Evolutionary conservation across 2,329 filamentous ascomycete genomes (phyloP).

Genomic region (Arthroderma sp.): DNA sequence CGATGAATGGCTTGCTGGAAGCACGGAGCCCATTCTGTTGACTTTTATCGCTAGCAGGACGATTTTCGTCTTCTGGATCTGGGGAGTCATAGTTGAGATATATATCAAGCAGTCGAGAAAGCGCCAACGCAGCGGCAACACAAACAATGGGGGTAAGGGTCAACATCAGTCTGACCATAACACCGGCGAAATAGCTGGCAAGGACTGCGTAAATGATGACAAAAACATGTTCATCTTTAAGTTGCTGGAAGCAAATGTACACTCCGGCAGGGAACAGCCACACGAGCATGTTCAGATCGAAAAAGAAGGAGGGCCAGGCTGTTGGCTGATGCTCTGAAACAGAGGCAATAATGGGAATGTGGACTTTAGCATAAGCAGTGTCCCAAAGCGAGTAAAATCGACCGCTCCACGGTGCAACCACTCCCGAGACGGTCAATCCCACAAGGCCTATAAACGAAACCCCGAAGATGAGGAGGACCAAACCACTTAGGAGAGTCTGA

Average conservation of each 20-base stretch:
- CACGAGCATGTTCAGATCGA: constrained; percentile 94
- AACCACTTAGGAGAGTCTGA: constrained; percentile 69
- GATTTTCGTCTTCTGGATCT: constrained; percentile 34
- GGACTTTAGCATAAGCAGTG: constrained; percentile 95
- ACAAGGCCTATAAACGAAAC: constrained; percentile 66
- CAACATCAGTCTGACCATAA: constrained; percentile 98
- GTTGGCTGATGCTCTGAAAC: constrained; percentile 98
- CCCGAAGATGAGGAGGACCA: constrained; percentile 61
- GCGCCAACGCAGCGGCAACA: constrained; percentile 76
- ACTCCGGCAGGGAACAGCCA: constrained; percentile 98
- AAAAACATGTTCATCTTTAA: constrained; percentile 94
- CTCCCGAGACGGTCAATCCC: constrained; percentile 67
- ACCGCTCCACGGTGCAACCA: constrained; percentile 93
- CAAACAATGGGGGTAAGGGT: constrained; percentile 94
- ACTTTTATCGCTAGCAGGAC: constrained; percentile 25
- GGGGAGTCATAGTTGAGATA: constrained; percentile 61
- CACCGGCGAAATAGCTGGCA: constrained; percentile 93
- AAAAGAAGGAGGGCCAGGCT: constrained; percentile 98
- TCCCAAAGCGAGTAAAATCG: constrained; percentile 99
- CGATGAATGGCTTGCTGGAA: constrained; percentile 59
- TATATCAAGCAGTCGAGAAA: constrained; percentile 77
- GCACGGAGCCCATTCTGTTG: constrained; percentile 46
- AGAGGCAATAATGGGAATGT: constrained; percentile 99
- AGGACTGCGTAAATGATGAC: constrained; percentile 95
- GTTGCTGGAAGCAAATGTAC: constrained; percentile 90